These are phyloP conservation scores for Geranium brycei DNA, from an alignment of 345 rosid species.

Conservation along the genomic window DNA sequence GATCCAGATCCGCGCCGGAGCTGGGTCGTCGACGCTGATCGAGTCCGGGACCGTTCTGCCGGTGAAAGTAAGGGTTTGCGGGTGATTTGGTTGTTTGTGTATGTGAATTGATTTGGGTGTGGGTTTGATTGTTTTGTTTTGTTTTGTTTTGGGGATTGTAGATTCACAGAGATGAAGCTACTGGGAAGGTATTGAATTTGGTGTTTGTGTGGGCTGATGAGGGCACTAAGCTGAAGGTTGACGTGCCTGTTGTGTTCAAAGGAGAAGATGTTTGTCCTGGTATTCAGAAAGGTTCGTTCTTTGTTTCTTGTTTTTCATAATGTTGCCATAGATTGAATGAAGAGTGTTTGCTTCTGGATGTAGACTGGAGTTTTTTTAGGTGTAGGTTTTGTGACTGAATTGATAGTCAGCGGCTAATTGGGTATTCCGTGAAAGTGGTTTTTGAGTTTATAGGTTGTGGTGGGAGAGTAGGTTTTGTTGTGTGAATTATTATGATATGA, in stretches of 20 bases:
- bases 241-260: constrained; percentile 73
- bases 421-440: too few relatives aligned
- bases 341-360: too few relatives aligned
- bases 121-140: neutral
- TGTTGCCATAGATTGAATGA: neutral
- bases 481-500: too few relatives aligned
- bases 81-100: neutral
- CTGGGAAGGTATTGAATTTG: constrained; percentile 69
- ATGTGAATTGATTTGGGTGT: neutral
- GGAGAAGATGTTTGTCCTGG: constrained; percentile 69
- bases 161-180: constrained; percentile 75
- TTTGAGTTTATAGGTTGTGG: too few relatives aligned
- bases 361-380: too few relatives aligned
- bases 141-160: constrained; percentile 13
- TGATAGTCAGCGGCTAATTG: too few relatives aligned
- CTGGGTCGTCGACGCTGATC: constrained; percentile 46
- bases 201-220: constrained; percentile 87
- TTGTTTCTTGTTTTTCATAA: neutral
- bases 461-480: too few relatives aligned
- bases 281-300: constrained; percentile 53
- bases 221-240: constrained; percentile 59
- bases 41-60: constrained; percentile 80
- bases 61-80: constrained; percentile 36
- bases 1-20: constrained; percentile 77
- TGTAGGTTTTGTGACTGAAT: too few relatives aligned